Percentiles rank a stretch among this genome's conserved stretches.
phyloP scores from a whole-genome alignment of 2,329 filamentous ascomycete species.

The Ciborinia camelliae region DNA sequence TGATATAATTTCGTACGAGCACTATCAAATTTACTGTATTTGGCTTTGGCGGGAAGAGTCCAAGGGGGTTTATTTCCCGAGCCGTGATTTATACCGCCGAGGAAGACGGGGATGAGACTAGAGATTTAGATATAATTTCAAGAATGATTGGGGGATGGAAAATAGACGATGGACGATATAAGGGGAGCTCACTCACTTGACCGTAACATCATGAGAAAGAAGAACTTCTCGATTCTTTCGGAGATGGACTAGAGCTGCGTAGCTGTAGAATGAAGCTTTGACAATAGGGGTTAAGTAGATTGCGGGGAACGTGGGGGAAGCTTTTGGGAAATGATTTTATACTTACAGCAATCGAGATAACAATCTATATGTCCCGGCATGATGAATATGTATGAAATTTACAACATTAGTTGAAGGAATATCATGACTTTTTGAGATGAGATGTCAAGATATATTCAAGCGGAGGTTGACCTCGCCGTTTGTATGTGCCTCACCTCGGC shows the following conservation, averaged over 20 bases:
- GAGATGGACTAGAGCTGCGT: conserved; percentile 55
- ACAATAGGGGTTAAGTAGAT: background rate
- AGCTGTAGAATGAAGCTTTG: conserved; percentile 63
- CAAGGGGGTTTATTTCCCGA: conserved; percentile 73
- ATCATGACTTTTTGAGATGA: conserved; percentile 3
- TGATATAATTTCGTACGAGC: conserved; percentile 51
- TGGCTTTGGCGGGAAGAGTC: conserved; percentile 64
- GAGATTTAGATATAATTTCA: conserved; percentile 1
- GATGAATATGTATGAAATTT: conserved; percentile 20
- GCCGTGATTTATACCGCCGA: conserved; percentile 58
- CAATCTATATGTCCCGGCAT: conserved; percentile 63
- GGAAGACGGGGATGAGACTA: conserved; percentile 69
- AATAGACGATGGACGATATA: no score
- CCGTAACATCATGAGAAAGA: conserved; percentile 54
- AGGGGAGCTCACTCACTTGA: conserved; percentile 71
- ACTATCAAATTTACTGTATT: conserved; percentile 51
- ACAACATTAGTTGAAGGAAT: background rate
- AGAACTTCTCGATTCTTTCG: conserved; percentile 53
- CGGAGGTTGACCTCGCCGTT: background rate
- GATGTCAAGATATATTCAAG: background rate
- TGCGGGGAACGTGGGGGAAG: conserved; percentile 2
- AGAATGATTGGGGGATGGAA: background rate
- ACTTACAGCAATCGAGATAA: conserved; percentile 64
- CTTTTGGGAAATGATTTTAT: background rate
- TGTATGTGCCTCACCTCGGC: conserved; percentile 15